These are phyloP conservation scores for Viola pubescens DNA, from an alignment of 441 rosid genomes.

Conservation along the genomic window DNA sequence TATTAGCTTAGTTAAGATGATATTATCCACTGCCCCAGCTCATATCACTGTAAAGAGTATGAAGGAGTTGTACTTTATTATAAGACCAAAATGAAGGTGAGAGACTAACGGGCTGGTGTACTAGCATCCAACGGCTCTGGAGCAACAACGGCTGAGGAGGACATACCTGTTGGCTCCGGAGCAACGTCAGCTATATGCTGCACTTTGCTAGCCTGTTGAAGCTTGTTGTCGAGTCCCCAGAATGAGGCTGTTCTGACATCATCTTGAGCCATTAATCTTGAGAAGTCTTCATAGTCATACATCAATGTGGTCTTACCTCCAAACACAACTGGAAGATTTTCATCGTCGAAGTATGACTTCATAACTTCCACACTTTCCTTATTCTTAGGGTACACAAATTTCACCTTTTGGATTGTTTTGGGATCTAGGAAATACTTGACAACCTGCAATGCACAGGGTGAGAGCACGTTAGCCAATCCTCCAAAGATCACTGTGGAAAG, in stretches of 20 bases:
- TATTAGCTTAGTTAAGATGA: conserved; percentile 4
- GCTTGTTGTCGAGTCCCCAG: conserved; percentile 54
- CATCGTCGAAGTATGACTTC: conserved; percentile 66
- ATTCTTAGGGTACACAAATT: conserved; percentile 88
- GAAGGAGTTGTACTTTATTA: not conserved
- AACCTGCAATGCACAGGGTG: conserved; percentile 33
- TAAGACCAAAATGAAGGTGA: not conserved
- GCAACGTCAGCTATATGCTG: conserved; percentile 49
- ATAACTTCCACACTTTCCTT: conserved; percentile 73
- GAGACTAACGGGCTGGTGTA: conserved; percentile 31
- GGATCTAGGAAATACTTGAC: conserved; percentile 85
- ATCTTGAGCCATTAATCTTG: conserved; percentile 63
- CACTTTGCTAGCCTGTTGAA: conserved; percentile 26
- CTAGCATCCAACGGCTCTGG: too few species aligned
- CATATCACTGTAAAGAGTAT: not conserved
- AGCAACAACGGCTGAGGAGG: not conserved
- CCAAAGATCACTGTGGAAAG: not conserved
- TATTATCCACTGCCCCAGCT: conserved; percentile 1
- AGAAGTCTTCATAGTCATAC: conserved; percentile 83
- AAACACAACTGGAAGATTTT: conserved; percentile 72
- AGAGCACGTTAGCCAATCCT: conserved; percentile 4
- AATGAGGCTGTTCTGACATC: conserved; percentile 52
- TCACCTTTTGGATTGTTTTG: conserved; percentile 79
- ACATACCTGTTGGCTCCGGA: conserved; percentile 38
- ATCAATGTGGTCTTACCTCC: conserved; percentile 68